Base-by-base conservation (phyloP, 805 yeast species). In the Peterozyma xylosa region DNA sequence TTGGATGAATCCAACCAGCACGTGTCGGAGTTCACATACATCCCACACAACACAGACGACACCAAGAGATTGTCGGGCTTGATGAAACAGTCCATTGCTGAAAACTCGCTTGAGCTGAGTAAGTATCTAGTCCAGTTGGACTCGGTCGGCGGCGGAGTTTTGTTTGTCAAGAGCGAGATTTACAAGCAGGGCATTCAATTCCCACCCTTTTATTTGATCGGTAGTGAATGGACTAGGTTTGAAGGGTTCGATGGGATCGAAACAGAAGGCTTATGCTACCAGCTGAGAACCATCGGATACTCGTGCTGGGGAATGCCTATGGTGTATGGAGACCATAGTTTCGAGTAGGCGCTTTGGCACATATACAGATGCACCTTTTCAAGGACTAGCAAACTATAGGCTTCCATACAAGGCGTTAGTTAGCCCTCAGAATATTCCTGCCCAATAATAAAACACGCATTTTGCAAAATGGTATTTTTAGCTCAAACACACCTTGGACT, bases 171-270 rank as follows among this genome's bases (percentile, higher is more conserved):
- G 46, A 61, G 72, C 7, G 55, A 63, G 9, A 54, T 74, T 3
- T 70, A 64, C 52, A 66, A 66, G 46, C 75, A 70, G 45, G 78
- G 79, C 21, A 59, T 66, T 3, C 56, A 63, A 21, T 73, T 72
- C 53, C 75, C 78, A 3, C 66, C 76, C 0, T 62, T 60, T 41
- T 71, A 71, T 45, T 55, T 66, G 1, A 60, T 73, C 11, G 79
- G 78, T 1, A 60, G 70, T 2, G 50, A 49, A 14, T 73, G 78
- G 78, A 60, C 56, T 1, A 51, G 74, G 42, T 42, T 48, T 1
- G 78, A 72, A 52, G 79, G 78, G 1, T 74, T 63, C 46, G 79
- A 74, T 53, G 79, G 79, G 3, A 70, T 73, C 30, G 79, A 74
- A 52, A 73, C 78, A 3, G 78, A 74, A 54, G 78, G 80, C 1